These are phyloP conservation scores for Penicillium frequentans DNA, from an alignment of 2,329 filamentous ascomycete genomes.

Conservation along the genomic window DNA sequence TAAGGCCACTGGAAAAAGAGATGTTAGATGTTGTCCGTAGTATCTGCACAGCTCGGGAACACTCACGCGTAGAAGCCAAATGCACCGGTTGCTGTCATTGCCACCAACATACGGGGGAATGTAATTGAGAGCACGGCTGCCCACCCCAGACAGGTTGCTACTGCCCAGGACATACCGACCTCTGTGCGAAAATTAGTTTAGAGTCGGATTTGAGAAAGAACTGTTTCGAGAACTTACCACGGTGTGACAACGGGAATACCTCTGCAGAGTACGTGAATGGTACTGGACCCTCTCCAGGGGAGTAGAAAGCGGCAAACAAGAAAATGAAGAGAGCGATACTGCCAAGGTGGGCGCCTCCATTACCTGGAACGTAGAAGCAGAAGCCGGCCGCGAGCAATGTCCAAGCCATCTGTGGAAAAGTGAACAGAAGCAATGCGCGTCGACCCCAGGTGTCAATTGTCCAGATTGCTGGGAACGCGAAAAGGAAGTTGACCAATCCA, in stretches of 20 bases:
- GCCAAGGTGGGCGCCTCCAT: slow-evolving; percentile 49
- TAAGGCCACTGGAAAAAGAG: slow-evolving; percentile 48
- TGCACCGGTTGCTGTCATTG: slow-evolving; percentile 53
- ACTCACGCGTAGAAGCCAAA: slow-evolving; percentile 61
- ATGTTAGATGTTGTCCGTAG: not conserved
- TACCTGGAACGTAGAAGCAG: slow-evolving; percentile 52
- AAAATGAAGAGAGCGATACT: slow-evolving; percentile 63
- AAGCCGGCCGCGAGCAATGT: slow-evolving; percentile 64
- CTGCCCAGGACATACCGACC: slow-evolving; percentile 49
- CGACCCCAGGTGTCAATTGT: slow-evolving; percentile 70
- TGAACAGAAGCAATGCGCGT: slow-evolving; percentile 62
- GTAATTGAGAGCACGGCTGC: slow-evolving; percentile 52
- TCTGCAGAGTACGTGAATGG: slow-evolving; percentile 57
- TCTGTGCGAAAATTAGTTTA: slow-evolving; percentile 36
- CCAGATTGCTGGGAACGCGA: slow-evolving; percentile 64
- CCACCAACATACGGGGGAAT: slow-evolving; percentile 49
- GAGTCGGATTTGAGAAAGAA: not conserved
- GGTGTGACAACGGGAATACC: slow-evolving; percentile 56
- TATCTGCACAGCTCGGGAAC: not conserved
- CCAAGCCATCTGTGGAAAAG: slow-evolving; percentile 68
- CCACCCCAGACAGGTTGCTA: slow-evolving; percentile 50
- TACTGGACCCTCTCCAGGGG: slow-evolving; percentile 61
- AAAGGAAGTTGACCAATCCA: slow-evolving; percentile 65
- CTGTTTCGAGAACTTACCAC: slow-evolving; percentile 34
- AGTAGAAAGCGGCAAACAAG: slow-evolving; percentile 65